These are phyloP conservation scores for Pseudocercospora vitis DNA, from an alignment of 2,329 filamentous ascomycete species.

Conservation along the genomic window DNA sequence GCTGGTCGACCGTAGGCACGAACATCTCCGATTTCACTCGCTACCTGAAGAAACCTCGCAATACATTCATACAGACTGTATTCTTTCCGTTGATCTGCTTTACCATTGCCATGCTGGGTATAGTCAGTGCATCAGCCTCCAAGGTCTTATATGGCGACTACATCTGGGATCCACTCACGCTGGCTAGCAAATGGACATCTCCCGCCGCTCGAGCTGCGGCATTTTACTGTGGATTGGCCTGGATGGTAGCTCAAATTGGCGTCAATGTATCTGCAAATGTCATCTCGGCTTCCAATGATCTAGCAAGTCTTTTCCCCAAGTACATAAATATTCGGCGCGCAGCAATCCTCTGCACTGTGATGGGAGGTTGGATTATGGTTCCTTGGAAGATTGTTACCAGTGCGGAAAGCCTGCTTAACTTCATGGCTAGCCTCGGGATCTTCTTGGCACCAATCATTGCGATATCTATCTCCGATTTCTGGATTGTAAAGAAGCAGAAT, in stretches of 20 bases:
- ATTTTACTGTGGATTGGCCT: conserved; percentile 36
- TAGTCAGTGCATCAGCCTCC: conserved; percentile 59
- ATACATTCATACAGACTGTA: conserved; percentile 38
- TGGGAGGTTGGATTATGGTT: conserved; percentile 55
- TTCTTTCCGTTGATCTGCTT: conserved; percentile 51
- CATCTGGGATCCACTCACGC: conserved; percentile 37
- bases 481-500: conserved; percentile 49
- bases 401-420: conserved; percentile 56
- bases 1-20: conserved; percentile 38
- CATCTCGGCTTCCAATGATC: conserved; percentile 55
- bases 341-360: conserved; percentile 49
- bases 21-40: conserved; percentile 43
- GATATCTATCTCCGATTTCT: conserved; percentile 58
- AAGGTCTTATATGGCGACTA: conserved; percentile 54
- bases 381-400: conserved; percentile 63
- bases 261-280: conserved; percentile 57
- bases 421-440: conserved; percentile 63
- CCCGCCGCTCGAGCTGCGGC: conserved; percentile 35
- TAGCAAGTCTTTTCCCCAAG: conserved; percentile 54
- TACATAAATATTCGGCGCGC: conserved; percentile 48
- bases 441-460: conserved; percentile 65
- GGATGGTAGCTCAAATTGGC: conserved; percentile 56
- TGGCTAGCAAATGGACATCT: conserved; percentile 41
- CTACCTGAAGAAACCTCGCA: conserved; percentile 34
- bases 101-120: conserved; percentile 53